These are phyloP conservation scores for Trichoderma koningii DNA, from an alignment of 2,329 filamentous ascomycete genomes.

Conservation along the genomic window DNA sequence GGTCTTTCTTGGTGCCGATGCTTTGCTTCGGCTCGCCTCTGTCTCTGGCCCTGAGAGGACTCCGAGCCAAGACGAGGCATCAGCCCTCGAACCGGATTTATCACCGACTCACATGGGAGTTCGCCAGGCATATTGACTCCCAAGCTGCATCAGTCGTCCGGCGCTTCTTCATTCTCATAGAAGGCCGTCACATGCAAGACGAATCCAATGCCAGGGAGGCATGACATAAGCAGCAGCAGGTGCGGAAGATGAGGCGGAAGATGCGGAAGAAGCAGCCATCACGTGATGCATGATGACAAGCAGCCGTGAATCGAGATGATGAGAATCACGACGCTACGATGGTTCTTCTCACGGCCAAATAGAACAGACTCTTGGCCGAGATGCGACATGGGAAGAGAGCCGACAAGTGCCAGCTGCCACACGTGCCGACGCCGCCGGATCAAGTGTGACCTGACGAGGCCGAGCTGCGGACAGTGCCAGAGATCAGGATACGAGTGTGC, in stretches of 20 bases:
- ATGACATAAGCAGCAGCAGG: neutral
- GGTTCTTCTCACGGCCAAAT: neutral
- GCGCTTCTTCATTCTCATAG: no score
- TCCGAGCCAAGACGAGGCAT: no score
- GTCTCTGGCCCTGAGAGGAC: no score
- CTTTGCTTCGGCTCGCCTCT: no score
- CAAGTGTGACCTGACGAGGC: constrained; percentile 1
- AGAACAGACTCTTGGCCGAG: no score
- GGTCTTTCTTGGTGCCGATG: no score
- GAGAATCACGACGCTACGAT: neutral
- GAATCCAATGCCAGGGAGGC: no score
- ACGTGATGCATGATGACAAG: neutral
- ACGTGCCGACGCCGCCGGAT: constrained; percentile 5
- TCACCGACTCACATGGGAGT: no score
- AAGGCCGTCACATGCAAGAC: no score
- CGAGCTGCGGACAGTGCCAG: neutral
- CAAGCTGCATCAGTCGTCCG: no score
- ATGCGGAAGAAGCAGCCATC: neutral
- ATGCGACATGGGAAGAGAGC: constrained; percentile 10
- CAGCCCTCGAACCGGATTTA: no score
- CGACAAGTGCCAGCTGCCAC: neutral
- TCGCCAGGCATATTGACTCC: no score
- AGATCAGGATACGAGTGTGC: constrained; percentile 4
- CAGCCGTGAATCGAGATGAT: neutral
- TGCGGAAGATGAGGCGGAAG: neutral